Evolutionary conservation across 1,139 yeast genomes (phyloP).

Genomic region (Diutina neorugosa): DNA sequence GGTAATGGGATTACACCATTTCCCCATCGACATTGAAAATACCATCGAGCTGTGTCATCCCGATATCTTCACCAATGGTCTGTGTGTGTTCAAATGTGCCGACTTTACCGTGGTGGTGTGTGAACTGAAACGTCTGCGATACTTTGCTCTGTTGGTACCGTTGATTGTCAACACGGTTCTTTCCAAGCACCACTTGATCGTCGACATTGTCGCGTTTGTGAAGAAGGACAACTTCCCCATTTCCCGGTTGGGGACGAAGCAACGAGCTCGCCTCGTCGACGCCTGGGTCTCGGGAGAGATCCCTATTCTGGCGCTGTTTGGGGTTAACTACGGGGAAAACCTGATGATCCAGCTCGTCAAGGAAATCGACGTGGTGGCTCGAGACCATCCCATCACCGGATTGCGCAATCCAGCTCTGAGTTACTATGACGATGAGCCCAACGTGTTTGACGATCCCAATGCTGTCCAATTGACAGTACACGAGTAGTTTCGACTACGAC

Average conservation of each 20-base stretch:
- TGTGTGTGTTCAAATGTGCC: constrained; percentile 73
- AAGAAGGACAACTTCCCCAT: constrained; percentile 52
- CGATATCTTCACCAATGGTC: constrained; percentile 44
- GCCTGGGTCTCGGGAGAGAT: constrained; percentile 41
- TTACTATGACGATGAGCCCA: constrained; percentile 19
- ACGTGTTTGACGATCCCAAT: background rate
- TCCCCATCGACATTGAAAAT: constrained; percentile 73
- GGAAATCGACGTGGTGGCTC: constrained; percentile 33
- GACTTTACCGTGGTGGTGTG: constrained; percentile 73
- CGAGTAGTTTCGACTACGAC: background rate
- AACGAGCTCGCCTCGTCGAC: constrained; percentile 57
- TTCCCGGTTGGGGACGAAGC: constrained; percentile 64
- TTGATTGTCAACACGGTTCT: constrained; percentile 68
- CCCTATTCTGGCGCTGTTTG: constrained; percentile 31
- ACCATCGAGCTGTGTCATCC: constrained; percentile 61
- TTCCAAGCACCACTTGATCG: constrained; percentile 72
- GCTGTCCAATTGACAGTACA: background rate
- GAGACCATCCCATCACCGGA: constrained; percentile 31
- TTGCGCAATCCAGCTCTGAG: constrained; percentile 32
- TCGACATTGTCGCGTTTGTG: constrained; percentile 78
- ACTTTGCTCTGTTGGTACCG: constrained; percentile 69
- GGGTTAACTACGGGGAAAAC: constrained; percentile 56
- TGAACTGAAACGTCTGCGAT: constrained; percentile 43
- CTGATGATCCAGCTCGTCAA: constrained; percentile 43
- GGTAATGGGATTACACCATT: constrained; percentile 81